A percentile compares a stretch with the other conserved stretches of the same genome.
These are phyloP conservation scores for Pichia kudriavzevii DNA, from an alignment of 1,139 yeast genomes.

Conservation along the genomic window DNA sequence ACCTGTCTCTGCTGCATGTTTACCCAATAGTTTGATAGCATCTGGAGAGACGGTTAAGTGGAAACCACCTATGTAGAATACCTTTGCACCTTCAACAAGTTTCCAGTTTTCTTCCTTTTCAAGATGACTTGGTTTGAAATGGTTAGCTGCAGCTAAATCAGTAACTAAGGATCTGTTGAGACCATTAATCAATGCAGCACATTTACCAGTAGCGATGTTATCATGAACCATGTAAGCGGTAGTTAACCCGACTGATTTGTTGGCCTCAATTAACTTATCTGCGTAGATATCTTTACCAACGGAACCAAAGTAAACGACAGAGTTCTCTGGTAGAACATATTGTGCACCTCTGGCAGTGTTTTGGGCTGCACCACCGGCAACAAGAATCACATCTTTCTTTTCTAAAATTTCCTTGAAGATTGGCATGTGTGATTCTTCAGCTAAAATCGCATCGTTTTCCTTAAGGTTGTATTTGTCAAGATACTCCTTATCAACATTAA, in stretches of 20 bases:
- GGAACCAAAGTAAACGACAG: slow-evolving; percentile 92
- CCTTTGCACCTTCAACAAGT: slow-evolving; percentile 70
- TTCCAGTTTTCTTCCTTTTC: slow-evolving; percentile 88
- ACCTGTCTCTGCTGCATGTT: slow-evolving; percentile 81
- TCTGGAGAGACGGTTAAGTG: slow-evolving; percentile 97
- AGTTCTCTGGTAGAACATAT: slow-evolving; percentile 70
- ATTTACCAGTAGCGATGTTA: slow-evolving; percentile 83
- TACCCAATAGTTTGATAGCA: slow-evolving; percentile 82
- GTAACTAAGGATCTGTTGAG: slow-evolving; percentile 88
- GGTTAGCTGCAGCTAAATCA: slow-evolving; percentile 96
- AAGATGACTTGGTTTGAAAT: slow-evolving; percentile 84
- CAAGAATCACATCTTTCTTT: slow-evolving; percentile 53
- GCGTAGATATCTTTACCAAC: slow-evolving; percentile 92
- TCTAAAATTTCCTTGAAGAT: slow-evolving; percentile 72
- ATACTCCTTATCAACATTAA: slow-evolving; percentile 61
- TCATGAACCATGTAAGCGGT: slow-evolving; percentile 79
- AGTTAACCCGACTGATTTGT: slow-evolving; percentile 77
- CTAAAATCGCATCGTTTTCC: slow-evolving; percentile 90
- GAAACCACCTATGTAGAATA: slow-evolving; percentile 93
- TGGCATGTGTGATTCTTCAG: slow-evolving; percentile 81
- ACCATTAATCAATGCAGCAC: slow-evolving; percentile 88
- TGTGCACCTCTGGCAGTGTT: slow-evolving; percentile 99
- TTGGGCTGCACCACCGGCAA: slow-evolving; percentile 99
- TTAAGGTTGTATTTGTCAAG: slow-evolving; percentile 75
- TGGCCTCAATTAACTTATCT: slow-evolving; percentile 74